Percentiles rank a stretch among this genome's conserved stretches.
These are phyloP conservation scores for Wakefieldia striispora DNA, from an alignment of 768 basidiomycete species.

Conservation along the genomic window DNA sequence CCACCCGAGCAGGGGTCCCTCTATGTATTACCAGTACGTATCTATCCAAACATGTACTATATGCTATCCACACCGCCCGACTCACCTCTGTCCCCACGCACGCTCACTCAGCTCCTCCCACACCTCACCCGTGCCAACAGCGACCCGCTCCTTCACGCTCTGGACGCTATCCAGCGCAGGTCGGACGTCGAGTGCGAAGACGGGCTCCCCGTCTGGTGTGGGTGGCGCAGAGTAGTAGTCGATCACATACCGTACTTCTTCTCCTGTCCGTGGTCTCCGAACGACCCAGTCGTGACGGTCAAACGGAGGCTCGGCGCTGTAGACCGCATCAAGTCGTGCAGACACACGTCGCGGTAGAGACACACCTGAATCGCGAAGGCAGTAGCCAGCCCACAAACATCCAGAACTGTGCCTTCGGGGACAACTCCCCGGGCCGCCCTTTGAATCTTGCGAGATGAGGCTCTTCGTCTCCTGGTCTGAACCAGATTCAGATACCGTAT, in stretches of 20 bases:
- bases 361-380: conserved; percentile 87
- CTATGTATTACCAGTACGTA: conserved; percentile 3
- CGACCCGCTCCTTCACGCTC: conserved; percentile 72
- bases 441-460: conserved; percentile 80
- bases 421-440: conserved; percentile 89
- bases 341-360: conserved; percentile 5
- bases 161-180: conserved; percentile 87
- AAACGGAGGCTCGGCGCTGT: conserved; percentile 88
- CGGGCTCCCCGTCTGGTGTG: conserved; percentile 87
- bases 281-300: conserved; percentile 99
- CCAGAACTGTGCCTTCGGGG: conserved; percentile 90
- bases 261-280: conserved; percentile 71
- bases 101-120: conserved; percentile 47
- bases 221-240: conserved; percentile 97
- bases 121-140: conserved; percentile 63
- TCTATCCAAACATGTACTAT: conserved; percentile 5
- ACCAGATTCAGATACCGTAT: conserved; percentile 1
- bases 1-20: neutral
- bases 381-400: conserved; percentile 86
- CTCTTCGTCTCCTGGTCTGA: conserved; percentile 54
- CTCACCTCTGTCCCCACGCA: conserved; percentile 25
- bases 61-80: conserved; percentile 8
- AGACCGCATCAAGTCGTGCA: conserved; percentile 3
- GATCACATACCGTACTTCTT: conserved; percentile 93
- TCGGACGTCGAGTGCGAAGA: conserved; percentile 92